Conservation (phyloP, 768 basidiomycete species). For the Porpolomopsis calyptriformis region DNA sequence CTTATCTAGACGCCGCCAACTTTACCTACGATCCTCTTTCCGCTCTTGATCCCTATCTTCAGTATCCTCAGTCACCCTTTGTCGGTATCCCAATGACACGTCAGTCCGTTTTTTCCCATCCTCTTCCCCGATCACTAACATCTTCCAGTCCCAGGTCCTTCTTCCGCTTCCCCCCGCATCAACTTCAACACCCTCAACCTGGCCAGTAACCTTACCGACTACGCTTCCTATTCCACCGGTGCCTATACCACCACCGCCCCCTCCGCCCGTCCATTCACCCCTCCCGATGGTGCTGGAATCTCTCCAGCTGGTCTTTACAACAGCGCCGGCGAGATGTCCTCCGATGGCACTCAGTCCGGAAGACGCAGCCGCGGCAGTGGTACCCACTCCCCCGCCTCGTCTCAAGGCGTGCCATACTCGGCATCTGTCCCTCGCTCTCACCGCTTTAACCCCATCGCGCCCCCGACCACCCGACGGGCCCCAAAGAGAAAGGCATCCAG, state of each 20-base stretch:
- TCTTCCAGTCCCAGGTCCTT: conserved; percentile 39
- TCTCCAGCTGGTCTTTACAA: conserved; percentile 61
- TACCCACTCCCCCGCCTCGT: conserved; percentile 36
- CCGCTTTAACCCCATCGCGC: conserved; percentile 68
- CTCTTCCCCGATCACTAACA: conserved; percentile 4
- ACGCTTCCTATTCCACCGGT: conserved; percentile 51
- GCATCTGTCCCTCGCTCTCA: conserved; percentile 64
- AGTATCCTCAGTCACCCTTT: conserved; percentile 52
- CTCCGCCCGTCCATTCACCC: conserved; percentile 59
- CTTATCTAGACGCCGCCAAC: conserved; percentile 35
- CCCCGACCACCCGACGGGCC: conserved; percentile 39
- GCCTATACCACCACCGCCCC: conserved; percentile 41
- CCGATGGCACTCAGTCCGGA: conserved; percentile 57
- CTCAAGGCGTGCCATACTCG: conserved; percentile 30
- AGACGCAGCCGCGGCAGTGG: conserved; percentile 64
- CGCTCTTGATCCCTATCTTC: conserved; percentile 47
- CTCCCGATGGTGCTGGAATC: conserved; percentile 49
- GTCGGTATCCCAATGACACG: conserved; percentile 35
- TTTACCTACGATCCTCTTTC: conserved; percentile 40
- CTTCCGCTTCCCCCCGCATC: conserved; percentile 46
- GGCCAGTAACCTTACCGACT: conserved; percentile 39
- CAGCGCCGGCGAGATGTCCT: conserved; percentile 60
- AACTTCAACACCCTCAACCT: conserved; percentile 56
- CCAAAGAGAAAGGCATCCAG: conserved; percentile 35
- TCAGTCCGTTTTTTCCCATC: conserved; percentile 39